Evolutionary conservation across 2,329 filamentous ascomycete genomes (phyloP), one percentile per base, ranked within the genome.

Genomic region (Teratosphaeria pseudoeucalypti): DNA sequence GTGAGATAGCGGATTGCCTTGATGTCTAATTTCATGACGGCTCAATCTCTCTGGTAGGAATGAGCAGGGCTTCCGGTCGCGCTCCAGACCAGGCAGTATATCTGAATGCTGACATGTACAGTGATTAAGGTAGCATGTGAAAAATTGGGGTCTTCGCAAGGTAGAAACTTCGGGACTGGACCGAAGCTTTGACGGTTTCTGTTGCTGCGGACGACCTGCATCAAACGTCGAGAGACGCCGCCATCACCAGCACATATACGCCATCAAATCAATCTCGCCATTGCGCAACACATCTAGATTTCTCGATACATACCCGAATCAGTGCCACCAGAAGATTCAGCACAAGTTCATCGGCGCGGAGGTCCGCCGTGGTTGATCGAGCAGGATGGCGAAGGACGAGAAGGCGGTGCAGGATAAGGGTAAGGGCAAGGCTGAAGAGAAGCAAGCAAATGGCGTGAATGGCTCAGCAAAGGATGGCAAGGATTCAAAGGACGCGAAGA

Each of bases 361-460:
- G 6, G n/a, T 23, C 43, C 43, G 43, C 43, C 43, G n/a, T 49
- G 43, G n/a, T 49, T 23, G 43, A 49, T 49, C 19, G 43, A 39
- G 34, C 12, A 96, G 59, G 66, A 79, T 97, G 94, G 92, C 92
- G 79, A 89, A 95, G 82, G 90, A 95, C 78, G 90, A 87, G 79
- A 89, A 95, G 78, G 83, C 87, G 81, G 82, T 88, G 75, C 88
- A 97, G 83, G 92, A 91, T 78, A 99, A 99, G 82, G 92, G 85
- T 74, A 99, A 97, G 81, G 90, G 87, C 86, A 43, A 60, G 60
- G 67, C 70, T 63, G 86, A 90, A 61, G 83, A 84, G 69, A 79
- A 83, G 62, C 85, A 85, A 71, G 84, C 88, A 70, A 72, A 80
- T 62, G 78, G 68, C 43, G 65, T 64, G 19, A 68, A 81, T 62